phyloP scores from a whole-genome alignment of 495 filamentous ascomycete species.

The Tuber calosporum region DNA sequence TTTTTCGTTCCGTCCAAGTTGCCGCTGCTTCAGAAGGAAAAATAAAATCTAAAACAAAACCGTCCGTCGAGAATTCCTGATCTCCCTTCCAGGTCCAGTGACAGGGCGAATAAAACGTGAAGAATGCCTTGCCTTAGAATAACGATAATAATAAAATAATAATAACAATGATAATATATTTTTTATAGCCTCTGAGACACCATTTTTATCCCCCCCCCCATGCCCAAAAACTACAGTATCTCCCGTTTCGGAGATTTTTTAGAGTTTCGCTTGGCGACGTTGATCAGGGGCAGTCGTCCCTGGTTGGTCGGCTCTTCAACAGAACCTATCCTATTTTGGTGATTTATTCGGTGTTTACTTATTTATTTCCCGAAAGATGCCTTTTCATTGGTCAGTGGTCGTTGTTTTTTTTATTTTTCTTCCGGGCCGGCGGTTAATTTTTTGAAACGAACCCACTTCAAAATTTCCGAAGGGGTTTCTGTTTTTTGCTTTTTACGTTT shows the following conservation, averaged over 20 bases:
- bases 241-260: constrained; percentile 2
- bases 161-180: background rate
- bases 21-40: background rate
- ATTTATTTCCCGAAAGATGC: background rate
- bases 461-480: background rate
- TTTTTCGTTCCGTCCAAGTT: background rate
- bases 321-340: background rate
- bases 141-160: too few relatives aligned
- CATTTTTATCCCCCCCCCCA: background rate
- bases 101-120: background rate
- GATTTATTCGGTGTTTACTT: background rate
- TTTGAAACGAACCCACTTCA: background rate
- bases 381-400: background rate
- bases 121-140: background rate
- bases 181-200: background rate
- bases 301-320: background rate
- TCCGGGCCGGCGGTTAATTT: background rate
- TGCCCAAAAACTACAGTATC: background rate
- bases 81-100: background rate
- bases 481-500: background rate
- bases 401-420: background rate
- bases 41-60: background rate
- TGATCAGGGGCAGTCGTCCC: background rate
- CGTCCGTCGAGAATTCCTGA: background rate
- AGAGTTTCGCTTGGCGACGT: background rate